Evolutionary conservation across 768 basidiomycete species (phyloP).

Genomic region (Butyriboletus loyo): DNA sequence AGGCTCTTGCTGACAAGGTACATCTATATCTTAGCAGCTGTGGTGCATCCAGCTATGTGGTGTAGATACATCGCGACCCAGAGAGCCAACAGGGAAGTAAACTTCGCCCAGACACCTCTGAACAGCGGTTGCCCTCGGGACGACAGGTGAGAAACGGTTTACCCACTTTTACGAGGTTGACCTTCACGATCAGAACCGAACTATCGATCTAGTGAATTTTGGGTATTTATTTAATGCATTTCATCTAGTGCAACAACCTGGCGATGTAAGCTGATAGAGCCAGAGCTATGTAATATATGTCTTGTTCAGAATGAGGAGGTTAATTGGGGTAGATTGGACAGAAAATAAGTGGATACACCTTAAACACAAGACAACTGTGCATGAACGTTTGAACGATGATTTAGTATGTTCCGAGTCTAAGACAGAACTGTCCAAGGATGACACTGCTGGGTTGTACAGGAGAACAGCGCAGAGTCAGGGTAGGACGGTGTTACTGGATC

Average conservation of each 20-base stretch:
- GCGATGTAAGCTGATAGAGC: not conserved
- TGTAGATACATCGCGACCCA: not conserved
- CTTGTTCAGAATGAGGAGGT: not conserved
- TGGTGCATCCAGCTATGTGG: not conserved
- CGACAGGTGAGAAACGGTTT: not conserved
- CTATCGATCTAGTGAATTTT: not conserved
- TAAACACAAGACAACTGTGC: not conserved
- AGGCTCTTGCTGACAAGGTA: not conserved
- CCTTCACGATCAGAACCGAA: not conserved
- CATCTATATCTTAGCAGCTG: not conserved
- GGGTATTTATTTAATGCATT: not conserved
- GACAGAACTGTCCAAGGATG: not conserved
- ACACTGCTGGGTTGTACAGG: not conserved
- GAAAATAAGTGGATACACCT: not conserved
- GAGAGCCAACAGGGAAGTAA: not conserved
- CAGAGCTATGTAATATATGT: too few species aligned
- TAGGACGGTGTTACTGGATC: not conserved
- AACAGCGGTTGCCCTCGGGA: too few species aligned
- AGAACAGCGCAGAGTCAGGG: not conserved
- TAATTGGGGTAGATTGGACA: not conserved
- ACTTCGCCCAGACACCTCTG: not conserved
- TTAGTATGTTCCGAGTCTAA: not conserved
- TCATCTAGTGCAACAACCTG: not conserved
- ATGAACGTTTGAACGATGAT: not conserved
- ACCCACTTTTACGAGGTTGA: not conserved